Conservation (phyloP, 2,329 filamentous ascomycete genomes). For the Fusarium equiseti region DNA sequence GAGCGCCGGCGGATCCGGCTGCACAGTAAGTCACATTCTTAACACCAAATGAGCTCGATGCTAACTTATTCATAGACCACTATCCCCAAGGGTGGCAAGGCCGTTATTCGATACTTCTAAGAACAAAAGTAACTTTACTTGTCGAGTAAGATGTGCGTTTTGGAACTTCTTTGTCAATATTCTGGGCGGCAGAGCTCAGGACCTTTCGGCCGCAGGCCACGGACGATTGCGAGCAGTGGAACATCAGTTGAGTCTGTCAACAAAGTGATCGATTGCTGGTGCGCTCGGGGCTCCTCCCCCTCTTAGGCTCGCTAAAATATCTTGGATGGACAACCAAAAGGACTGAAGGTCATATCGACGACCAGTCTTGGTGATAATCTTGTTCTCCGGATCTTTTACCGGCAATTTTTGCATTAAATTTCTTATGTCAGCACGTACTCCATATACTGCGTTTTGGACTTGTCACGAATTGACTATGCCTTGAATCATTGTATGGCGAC, state of each 20-base stretch:
- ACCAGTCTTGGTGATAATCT: slow-evolving; percentile 34
- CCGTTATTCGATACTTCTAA: slow-evolving; percentile 60
- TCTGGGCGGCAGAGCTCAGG: slow-evolving; percentile 45
- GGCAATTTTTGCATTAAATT: slow-evolving; percentile 34
- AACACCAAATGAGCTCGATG: background rate
- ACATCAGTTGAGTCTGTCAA: slow-evolving; percentile 25
- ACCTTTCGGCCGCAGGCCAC: slow-evolving; percentile 37
- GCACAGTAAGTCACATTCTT: slow-evolving; percentile 75
- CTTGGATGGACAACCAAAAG: slow-evolving; percentile 38
- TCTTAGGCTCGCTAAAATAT: slow-evolving; percentile 41
- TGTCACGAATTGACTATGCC: slow-evolving; percentile 21
- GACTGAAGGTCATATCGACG: slow-evolving; percentile 33
- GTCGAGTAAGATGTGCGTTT: slow-evolving; percentile 43
- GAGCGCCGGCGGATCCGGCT: slow-evolving; percentile 70
- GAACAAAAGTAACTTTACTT: slow-evolving; percentile 2
- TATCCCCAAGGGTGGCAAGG: slow-evolving; percentile 56
- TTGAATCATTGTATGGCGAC: slow-evolving; percentile 27
- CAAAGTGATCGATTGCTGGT: slow-evolving; percentile 15
- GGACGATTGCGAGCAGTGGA: slow-evolving; percentile 33
- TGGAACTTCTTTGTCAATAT: slow-evolving; percentile 55
- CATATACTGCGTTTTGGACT: slow-evolving; percentile 36
- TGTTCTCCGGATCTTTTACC: slow-evolving; percentile 31
- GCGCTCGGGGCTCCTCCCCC: slow-evolving; percentile 32
- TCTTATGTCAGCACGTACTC: slow-evolving; percentile 41
- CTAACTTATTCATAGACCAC: slow-evolving; percentile 56